Evolutionary conservation across 2,329 filamentous ascomycete species (phyloP), one percentile per base, ranked within the genome.

Genomic region (Neonectria coccinea): DNA sequence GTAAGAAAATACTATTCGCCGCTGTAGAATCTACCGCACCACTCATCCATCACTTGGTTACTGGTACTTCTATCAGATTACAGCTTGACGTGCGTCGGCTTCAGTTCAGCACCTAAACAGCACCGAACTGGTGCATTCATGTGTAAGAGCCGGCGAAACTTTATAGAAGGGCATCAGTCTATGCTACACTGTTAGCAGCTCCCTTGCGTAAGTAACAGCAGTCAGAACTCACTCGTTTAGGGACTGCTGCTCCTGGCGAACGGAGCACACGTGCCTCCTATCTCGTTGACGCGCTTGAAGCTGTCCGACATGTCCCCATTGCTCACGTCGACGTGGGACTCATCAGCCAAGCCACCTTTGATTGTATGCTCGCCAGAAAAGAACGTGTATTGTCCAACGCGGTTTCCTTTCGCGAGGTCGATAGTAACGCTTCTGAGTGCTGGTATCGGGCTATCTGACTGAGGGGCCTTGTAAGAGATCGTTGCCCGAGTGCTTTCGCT

Each of bases 381-480:
- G 27, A 86, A 78, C 0, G 84, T 86, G 68, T 86, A 86, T 29
- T 73, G 64, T 18, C 84, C 84, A 20, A 81, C 76, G 54, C 84
- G 86, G 45, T 76, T 69, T 1, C 81, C 82, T 70, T 81, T 78
- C 2, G 68, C 74, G 76, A 86, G 80, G 9, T 77, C 54, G 2
- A 85, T 61, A 0, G 74, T 79, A 14, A 76, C 73, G 12, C 73
- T 79, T 57, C 75, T 77, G 18, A 86, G 67, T 1, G 69, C 74
- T 1, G 83, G 82, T 3, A 84, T 77, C 0, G 83, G 81, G 57
- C 80, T 84, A 53, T 75, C 77, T 7, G 76, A 74, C 65, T 78
- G 76, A 4, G 76, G 70, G 52, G 74, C 77, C 70, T 84, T 83
- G 71, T 84, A 85, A 10, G 80, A 81, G 39, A 86, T 70, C 16